phyloP scores from a whole-genome alignment of 2,329 filamentous ascomycete genomes.

The Epichloe sp. region DNA sequence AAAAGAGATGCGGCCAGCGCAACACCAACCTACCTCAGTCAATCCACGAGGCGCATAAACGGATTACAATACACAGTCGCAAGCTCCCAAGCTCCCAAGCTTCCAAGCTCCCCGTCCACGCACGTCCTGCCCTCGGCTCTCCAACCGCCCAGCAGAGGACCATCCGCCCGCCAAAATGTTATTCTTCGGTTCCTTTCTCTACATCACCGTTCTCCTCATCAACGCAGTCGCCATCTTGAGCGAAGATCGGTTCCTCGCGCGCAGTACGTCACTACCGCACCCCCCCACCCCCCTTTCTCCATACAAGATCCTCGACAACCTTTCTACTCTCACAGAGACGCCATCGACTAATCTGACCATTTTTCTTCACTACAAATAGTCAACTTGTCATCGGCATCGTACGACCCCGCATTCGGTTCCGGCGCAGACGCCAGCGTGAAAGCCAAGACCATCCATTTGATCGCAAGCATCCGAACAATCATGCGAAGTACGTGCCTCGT shows the following conservation, averaged over 20 bases:
- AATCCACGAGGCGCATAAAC: not conserved
- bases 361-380: constrained; percentile 26
- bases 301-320: too few species aligned
- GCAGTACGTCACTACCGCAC: constrained; percentile 29
- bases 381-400: constrained; percentile 59
- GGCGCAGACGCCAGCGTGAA: constrained; percentile 65
- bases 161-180: constrained; percentile 39
- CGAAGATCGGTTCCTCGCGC: constrained; percentile 82
- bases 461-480: constrained; percentile 77
- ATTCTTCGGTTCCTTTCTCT: constrained; percentile 59
- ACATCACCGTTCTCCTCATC: constrained; percentile 71
- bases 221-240: constrained; percentile 91
- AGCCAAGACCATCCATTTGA: constrained; percentile 76
- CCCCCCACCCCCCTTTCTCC: not conserved
- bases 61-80: not conserved
- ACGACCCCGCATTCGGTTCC: constrained; percentile 68
- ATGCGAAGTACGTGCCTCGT: constrained; percentile 59
- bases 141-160: not conserved
- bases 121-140: not conserved
- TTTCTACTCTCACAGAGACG: not conserved
- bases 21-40: not conserved
- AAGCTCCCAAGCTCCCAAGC: not conserved
- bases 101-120: not conserved
- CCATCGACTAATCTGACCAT: not conserved
- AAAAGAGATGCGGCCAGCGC: not conserved